Percentiles rank a stretch among this genome's conserved stretches.
These are phyloP conservation scores for Zasmidium cellare DNA, from an alignment of 2,329 filamentous ascomycete species.

Conservation along the genomic window DNA sequence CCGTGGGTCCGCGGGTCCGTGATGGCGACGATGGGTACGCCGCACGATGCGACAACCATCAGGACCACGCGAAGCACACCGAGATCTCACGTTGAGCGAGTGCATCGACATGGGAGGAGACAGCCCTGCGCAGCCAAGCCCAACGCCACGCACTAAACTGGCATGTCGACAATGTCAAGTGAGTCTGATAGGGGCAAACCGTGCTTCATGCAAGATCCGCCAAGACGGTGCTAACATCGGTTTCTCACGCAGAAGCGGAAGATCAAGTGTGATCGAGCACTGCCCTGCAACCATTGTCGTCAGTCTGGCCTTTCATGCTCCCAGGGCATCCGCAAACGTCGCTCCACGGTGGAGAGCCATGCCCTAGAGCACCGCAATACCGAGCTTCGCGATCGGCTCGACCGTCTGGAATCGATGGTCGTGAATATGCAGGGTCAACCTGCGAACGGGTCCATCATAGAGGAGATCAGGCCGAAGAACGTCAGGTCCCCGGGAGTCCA, in stretches of 20 bases:
- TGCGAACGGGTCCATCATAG: neutral
- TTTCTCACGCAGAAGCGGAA: conserved; percentile 21
- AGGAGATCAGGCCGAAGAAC: neutral
- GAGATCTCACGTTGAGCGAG: neutral
- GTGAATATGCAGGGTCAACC: neutral
- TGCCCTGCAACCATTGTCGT: conserved; percentile 8
- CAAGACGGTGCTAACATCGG: conserved; percentile 11
- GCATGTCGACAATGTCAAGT: conserved; percentile 22
- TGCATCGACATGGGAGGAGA: neutral
- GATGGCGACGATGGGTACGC: neutral
- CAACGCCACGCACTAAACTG: neutral
- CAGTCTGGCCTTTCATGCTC: neutral
- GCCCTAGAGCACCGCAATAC: neutral
- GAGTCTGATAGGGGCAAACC: conserved; percentile 20
- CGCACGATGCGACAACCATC: neutral
- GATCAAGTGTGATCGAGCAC: conserved; percentile 21
- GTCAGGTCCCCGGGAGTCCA: conserved; percentile 4
- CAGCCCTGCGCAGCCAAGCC: neutral
- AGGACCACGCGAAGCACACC: neutral
- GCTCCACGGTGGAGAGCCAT: neutral
- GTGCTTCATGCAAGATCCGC: conserved; percentile 21
- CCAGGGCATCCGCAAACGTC: conserved; percentile 10
- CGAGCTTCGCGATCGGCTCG: neutral
- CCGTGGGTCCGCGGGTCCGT: neutral
- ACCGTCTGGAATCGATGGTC: neutral